Base-by-base conservation (phyloP, 108 stramenopile genomes). In the Cyclotella choctawhatcheeana region DNA sequence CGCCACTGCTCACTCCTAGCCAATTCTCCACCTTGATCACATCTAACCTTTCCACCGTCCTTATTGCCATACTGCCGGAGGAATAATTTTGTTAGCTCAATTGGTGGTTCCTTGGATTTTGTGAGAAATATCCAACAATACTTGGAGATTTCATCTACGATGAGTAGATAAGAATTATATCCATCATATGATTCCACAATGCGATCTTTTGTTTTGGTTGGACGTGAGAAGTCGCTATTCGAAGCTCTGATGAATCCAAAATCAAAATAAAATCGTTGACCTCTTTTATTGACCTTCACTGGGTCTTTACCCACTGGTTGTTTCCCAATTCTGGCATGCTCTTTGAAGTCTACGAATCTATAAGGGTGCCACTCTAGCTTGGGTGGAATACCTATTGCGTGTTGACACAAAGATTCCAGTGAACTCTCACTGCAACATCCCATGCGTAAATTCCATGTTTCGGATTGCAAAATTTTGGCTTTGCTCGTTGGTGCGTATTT, bases 211-310 rank as follows among this genome's bases (percentile, higher is more conserved):
- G 24, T 50, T 0, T 48, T 45, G 14, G 16, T 25, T 0, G 64
- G 44, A 14, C 26, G 44, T 0, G 13, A 4, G 37, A 44, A 65
- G 27, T 65, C 64, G 3, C 5, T 7, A 12, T 45, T 30, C 7
- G 68, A 58, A 1, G 68, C 68, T n/a, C 68, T 34, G n/a, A 69
- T 20, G 21, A 69, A 69, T 22, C 68, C 68, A 54, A 55, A 68
- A 37, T 68, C 67, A 33, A 55, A 37, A 68, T 68, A 55, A 25
- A 68, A 68, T 13, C 53, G 67, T 21, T 25, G 17, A 3, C 54
- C 54, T 2, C 52, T 8, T 10, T 68, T 35, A 0, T 20, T 13
- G 8, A 55, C 37, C 7, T 22, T 31, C 20, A 26, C 25, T 3
- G 67, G 37, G 21, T 51, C 21, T 4, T 25, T n/a, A 0, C 54